These are phyloP conservation scores for Fomitopsis betulina DNA, from an alignment of 1,284 basidiomycete species.

Conservation along the genomic window DNA sequence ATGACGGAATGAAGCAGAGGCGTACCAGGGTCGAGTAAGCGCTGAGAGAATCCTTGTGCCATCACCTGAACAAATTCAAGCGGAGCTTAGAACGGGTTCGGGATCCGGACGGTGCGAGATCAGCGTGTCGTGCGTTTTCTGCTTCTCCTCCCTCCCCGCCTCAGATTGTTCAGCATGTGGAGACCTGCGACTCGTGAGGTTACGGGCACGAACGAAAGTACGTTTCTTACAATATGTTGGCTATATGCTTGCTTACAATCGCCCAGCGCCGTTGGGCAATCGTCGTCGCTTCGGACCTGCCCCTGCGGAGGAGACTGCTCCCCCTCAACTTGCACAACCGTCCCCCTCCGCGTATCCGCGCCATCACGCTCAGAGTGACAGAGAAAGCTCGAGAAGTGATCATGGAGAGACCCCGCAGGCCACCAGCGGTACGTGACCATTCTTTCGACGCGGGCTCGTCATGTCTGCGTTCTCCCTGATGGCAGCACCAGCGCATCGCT, in stretches of 20 bases:
- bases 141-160: conserved; percentile 12
- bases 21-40: background rate
- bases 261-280: conserved; percentile 72
- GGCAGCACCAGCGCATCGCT: conserved; percentile 9
- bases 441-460: conserved; percentile 13
- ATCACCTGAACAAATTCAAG: conserved; percentile 4
- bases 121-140: conserved; percentile 10
- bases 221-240: conserved; percentile 18
- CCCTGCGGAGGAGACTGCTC: conserved; percentile 66
- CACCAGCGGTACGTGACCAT: conserved; percentile 27
- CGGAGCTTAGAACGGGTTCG: conserved; percentile 13
- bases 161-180: conserved; percentile 67
- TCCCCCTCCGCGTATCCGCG: conserved; percentile 81
- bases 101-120: background rate
- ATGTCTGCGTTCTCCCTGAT: conserved; percentile 12
- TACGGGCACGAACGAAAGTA: conserved; percentile 80
- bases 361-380: conserved; percentile 46
- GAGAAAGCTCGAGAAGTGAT: conserved; percentile 46
- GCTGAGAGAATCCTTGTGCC: background rate
- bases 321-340: conserved; percentile 80
- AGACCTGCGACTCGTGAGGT: conserved; percentile 81
- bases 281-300: conserved; percentile 87
- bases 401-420: conserved; percentile 43
- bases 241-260: conserved; percentile 17
- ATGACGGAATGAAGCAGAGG: background rate